Conservation (phyloP, 2,329 filamentous ascomycete genomes). For the Fusarium circinatum region DNA sequence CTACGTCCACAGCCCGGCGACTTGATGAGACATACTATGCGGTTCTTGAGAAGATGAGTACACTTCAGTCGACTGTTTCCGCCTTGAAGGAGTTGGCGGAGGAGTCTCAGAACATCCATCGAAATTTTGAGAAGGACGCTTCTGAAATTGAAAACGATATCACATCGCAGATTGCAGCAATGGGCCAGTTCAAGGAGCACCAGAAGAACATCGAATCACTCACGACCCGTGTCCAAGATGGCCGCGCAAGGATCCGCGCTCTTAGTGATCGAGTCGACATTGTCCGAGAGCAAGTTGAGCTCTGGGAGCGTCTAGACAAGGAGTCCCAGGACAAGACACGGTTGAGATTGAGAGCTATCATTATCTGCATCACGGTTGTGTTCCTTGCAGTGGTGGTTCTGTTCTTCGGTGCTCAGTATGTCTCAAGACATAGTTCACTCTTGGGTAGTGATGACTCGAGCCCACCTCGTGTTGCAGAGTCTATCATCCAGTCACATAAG, state of each 20-base stretch:
- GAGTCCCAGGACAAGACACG: conserved; percentile 76
- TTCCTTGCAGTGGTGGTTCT: conserved; percentile 60
- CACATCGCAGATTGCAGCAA: conserved; percentile 66
- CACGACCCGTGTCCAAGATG: conserved; percentile 68
- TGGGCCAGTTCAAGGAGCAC: conserved; percentile 73
- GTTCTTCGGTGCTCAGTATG: conserved; percentile 47
- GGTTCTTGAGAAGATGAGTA: conserved; percentile 74
- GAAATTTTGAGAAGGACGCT: conserved; percentile 69
- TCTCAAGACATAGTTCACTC: conserved; percentile 19
- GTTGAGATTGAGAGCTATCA: conserved; percentile 69
- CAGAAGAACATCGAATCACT: conserved; percentile 70
- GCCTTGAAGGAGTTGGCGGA: conserved; percentile 74
- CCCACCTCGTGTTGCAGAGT: conserved; percentile 33
- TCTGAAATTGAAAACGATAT: conserved; percentile 69
- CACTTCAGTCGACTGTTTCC: conserved; percentile 71
- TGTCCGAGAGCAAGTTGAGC: conserved; percentile 71
- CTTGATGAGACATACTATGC: conserved; percentile 81
- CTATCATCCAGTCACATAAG: conserved; percentile 37
- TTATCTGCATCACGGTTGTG: conserved; percentile 65
- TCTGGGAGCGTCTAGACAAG: conserved; percentile 73
- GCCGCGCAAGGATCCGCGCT: conserved; percentile 67
- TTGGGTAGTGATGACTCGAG: conserved; percentile 10
- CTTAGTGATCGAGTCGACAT: conserved; percentile 72
- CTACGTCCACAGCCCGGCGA: conserved; percentile 69
- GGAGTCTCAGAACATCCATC: conserved; percentile 67